phyloP scores from a whole-genome alignment of 805 yeast genomes.

The Teunomyces cretensis region DNA sequence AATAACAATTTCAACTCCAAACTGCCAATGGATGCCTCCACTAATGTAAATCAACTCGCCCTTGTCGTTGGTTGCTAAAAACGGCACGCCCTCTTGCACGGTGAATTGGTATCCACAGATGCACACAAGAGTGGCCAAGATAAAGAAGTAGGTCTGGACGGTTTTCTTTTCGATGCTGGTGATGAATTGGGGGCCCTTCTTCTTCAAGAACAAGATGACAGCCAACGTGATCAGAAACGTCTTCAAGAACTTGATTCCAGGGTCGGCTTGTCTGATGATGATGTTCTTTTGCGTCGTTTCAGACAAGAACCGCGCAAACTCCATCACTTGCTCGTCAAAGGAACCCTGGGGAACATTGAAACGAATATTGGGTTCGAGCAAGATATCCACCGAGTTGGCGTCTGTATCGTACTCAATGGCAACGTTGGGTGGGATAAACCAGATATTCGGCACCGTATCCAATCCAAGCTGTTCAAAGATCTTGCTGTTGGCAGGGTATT shows the following conservation, averaged over 20 bases:
- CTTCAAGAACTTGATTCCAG: conserved; percentile 38
- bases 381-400: conserved; percentile 18
- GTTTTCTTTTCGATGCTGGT: conserved; percentile 20
- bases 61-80: conserved; percentile 52
- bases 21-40: conserved; percentile 67
- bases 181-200: conserved; percentile 36
- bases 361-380: conserved; percentile 29
- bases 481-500: conserved; percentile 36
- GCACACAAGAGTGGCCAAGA: conserved; percentile 44
- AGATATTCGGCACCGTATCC: conserved; percentile 60
- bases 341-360: conserved; percentile 38
- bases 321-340: conserved; percentile 38
- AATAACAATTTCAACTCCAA: conserved; percentile 64
- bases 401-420: conserved; percentile 21
- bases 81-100: conserved; percentile 59
- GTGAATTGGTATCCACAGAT: conserved; percentile 68
- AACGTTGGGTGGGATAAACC: conserved; percentile 58
- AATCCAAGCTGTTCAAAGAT: conserved; percentile 44
- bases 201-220: conserved; percentile 48
- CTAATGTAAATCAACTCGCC: conserved; percentile 56
- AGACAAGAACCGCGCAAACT: conserved; percentile 56
- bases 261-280: conserved; percentile 40
- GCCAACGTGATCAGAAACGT: conserved; percentile 49
- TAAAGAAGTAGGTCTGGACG: conserved; percentile 30
- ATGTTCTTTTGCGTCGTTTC: conserved; percentile 45